phyloP scores from a whole-genome alignment of 257 asterid genomes.

The Gardenia jasminoides region DNA sequence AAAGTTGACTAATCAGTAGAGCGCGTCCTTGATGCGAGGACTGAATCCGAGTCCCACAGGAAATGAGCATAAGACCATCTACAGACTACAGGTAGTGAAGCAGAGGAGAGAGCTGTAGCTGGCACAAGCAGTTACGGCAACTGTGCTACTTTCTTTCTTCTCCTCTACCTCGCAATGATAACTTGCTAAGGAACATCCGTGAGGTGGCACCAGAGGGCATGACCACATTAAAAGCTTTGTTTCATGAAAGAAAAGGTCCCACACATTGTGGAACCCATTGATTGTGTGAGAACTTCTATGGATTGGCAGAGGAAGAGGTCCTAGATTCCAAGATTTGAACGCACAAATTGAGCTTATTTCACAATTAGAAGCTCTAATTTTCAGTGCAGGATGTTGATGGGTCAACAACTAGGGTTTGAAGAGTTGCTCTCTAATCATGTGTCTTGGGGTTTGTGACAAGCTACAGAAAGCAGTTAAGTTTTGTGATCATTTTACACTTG shows the following conservation, averaged over 20 bases:
- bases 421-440: conserved; percentile 34
- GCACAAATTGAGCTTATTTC: conserved; percentile 18
- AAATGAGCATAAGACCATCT: not conserved
- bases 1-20: not conserved
- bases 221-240: conserved; percentile 21
- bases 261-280: conserved; percentile 9
- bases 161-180: not conserved
- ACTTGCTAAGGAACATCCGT: conserved; percentile 8
- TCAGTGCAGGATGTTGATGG: conserved; percentile 51
- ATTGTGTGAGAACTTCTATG: not conserved
- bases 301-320: not conserved
- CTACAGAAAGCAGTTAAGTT: conserved; percentile 16
- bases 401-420: conserved; percentile 39
- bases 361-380: conserved; percentile 31
- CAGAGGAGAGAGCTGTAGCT: conserved; percentile 1
- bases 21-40: not conserved
- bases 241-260: conserved; percentile 8
- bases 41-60: not conserved
- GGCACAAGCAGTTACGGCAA: not conserved
- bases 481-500: conserved; percentile 20
- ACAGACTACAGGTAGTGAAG: not conserved
- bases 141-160: not conserved
- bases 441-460: conserved; percentile 25
- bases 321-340: conserved; percentile 16
- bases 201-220: conserved; percentile 13